Evolutionary conservation across 805 yeast genomes (phyloP).

Genomic region (Starmerella sp.): DNA sequence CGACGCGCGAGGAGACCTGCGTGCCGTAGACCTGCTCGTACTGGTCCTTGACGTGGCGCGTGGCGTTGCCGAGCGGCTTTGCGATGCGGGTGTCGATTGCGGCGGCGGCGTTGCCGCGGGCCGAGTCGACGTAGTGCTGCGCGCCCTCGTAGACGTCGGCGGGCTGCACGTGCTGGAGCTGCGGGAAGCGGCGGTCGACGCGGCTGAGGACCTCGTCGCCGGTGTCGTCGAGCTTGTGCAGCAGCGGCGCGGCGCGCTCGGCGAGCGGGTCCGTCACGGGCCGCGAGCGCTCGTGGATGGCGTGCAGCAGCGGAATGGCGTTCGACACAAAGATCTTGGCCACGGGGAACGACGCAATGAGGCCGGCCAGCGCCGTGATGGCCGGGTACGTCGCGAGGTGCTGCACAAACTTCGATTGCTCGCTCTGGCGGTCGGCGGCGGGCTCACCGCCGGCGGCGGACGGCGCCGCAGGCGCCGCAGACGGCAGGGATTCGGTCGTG

Average conservation of each 20-base stretch:
- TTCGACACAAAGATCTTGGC: constrained; percentile 49
- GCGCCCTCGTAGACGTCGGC: constrained; percentile 36
- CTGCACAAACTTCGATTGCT: constrained; percentile 36
- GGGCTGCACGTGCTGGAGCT: constrained; percentile 48
- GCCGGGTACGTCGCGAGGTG: constrained; percentile 44
- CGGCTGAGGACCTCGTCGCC: constrained; percentile 45
- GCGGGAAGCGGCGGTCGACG: constrained; percentile 52
- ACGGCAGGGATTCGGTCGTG: background rate
- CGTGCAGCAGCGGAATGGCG: constrained; percentile 47
- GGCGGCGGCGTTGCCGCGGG: constrained; percentile 27
- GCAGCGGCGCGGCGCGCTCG: constrained; percentile 35
- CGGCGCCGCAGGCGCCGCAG: background rate
- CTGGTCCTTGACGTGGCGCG: constrained; percentile 40
- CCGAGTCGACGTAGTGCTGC: constrained; percentile 30
- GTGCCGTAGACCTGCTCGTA: constrained; percentile 44
- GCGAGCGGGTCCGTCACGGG: constrained; percentile 29
- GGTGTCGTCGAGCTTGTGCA: constrained; percentile 39
- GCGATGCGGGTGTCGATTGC: constrained; percentile 39
- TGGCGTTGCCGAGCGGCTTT: constrained; percentile 32
- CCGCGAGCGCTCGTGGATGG: constrained; percentile 26
- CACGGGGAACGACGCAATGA: constrained; percentile 48
- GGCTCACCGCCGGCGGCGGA: background rate
- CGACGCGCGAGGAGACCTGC: constrained; percentile 48
- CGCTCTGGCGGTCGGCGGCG: constrained; percentile 13
- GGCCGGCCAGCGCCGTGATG: constrained; percentile 46